Evolutionary conservation across 768 basidiomycete species (phyloP), one percentile per base, ranked within the genome.

Genomic region (Phallus indusiatus): DNA sequence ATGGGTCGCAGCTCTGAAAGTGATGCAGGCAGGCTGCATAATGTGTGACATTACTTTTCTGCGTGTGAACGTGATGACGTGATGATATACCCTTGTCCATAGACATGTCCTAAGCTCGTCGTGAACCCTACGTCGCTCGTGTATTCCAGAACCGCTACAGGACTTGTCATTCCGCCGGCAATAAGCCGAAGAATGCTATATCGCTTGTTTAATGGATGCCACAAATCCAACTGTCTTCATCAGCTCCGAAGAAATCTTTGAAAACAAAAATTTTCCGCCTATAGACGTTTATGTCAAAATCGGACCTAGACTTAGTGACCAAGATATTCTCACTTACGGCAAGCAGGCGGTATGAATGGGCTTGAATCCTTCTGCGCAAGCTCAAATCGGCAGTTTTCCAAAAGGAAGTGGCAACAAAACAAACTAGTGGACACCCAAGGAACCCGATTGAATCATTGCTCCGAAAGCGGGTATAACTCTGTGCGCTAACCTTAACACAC

Each of bases 141-240:
- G 28, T 28, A 7, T 28, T 28, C 4, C 28, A 28, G 28, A 28
- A 2, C 7, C 7, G 28, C 28, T 28, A 42, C 56, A 57, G 48
- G 56, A 57, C 67, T 87, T 42, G 61, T 72, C 33, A 64, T 79
- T 54, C 56, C 24, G 60, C 66, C 17, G 50, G 33, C 22, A 36
- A 18, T 18, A 18, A 6, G 22, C 21, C 18, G 58, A 64, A 37
- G 61, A 64, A 28, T 62, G 57, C 20, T 60, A 80, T 55, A 68
- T 67, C 47, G 76, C 73, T 0, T 85, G 84, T 11, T 74, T 84
- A 8, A 77, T 89, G 12, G 87, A 89, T 64, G 86, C 86, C 1
- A 84, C 87, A 16, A 88, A 89, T 67, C 87, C 87, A 0, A 84
- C 82, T 6, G 79, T 90, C 16, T 83, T 90, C 69, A 74, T 88